These are phyloP conservation scores for Arabidopsis lyrata DNA, from an alignment of 441 rosid species.

Conservation along the genomic window DNA sequence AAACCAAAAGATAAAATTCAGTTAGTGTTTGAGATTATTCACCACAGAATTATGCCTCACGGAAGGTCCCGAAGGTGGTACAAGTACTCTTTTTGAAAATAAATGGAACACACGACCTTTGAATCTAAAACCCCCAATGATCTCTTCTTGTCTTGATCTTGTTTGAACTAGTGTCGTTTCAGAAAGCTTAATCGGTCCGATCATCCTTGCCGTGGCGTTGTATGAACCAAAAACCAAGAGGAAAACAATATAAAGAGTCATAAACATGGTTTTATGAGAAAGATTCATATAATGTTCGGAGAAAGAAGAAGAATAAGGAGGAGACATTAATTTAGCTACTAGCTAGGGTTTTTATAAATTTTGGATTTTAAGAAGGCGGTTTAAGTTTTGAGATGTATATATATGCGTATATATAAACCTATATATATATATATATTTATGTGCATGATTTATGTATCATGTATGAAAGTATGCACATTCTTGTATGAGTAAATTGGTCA, in stretches of 20 bases:
- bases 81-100: slow-evolving; percentile 66
- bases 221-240: slow-evolving; percentile 48
- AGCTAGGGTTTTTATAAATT: slow-evolving; percentile 24
- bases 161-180: slow-evolving; percentile 24
- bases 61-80: slow-evolving; percentile 93
- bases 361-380: slow-evolving; percentile 22
- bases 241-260: slow-evolving; percentile 36
- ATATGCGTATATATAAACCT: not conserved
- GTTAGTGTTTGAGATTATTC: slow-evolving; percentile 34
- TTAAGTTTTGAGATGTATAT: slow-evolving; percentile 12
- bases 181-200: slow-evolving; percentile 43
- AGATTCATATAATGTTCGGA: not conserved
- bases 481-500: slow-evolving; percentile 46
- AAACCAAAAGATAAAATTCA: not conserved
- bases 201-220: slow-evolving; percentile 54
- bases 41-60: slow-evolving; percentile 64
- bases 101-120: slow-evolving; percentile 59
- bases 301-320: slow-evolving; percentile 6
- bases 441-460: slow-evolving; percentile 3
- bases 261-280: slow-evolving; percentile 36
- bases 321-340: slow-evolving; percentile 20
- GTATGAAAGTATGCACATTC: slow-evolving; percentile 38
- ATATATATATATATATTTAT: not conserved
- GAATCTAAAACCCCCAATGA: slow-evolving; percentile 50
- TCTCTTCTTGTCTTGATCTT: slow-evolving; percentile 39